A percentile compares a stretch with the other conserved stretches of the same genome.
Conservation (phyloP, 2,329 filamentous ascomycete species). For the Neonectria hederae region DNA sequence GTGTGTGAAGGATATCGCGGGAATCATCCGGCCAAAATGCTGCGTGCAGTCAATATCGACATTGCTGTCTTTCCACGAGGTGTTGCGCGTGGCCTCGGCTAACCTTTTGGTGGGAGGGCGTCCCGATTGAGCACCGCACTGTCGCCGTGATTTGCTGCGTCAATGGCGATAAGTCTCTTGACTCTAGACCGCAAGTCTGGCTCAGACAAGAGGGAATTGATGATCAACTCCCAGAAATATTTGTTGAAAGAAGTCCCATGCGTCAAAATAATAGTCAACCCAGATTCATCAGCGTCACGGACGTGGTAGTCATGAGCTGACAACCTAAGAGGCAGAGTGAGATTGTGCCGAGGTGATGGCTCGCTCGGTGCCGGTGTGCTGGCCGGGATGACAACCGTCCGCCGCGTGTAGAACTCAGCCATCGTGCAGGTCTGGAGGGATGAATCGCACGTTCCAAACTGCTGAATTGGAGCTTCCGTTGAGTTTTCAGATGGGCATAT, state of each 20-base stretch:
- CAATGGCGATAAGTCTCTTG: constrained; percentile 9
- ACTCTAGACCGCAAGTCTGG: not conserved
- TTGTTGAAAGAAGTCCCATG: constrained; percentile 17
- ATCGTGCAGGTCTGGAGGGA: not conserved
- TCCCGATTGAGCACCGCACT: constrained; percentile 8
- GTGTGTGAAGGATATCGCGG: constrained; percentile 9
- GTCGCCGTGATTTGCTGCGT: constrained; percentile 18
- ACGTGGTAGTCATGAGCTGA: constrained; percentile 9
- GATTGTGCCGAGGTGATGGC: not conserved
- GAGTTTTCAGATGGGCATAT: no score
- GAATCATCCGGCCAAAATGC: constrained; percentile 17
- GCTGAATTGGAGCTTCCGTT: no score
- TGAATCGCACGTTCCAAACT: no score
- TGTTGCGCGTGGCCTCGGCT: not conserved
- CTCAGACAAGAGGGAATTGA: not conserved
- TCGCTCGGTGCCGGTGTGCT: not conserved
- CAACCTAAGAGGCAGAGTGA: not conserved
- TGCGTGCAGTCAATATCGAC: not conserved
- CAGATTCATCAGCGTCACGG: not conserved
- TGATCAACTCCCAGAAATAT: constrained; percentile 13
- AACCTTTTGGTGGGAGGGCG: constrained; percentile 1
- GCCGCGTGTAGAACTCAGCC: not conserved
- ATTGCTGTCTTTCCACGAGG: not conserved
- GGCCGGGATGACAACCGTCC: constrained; percentile 6
- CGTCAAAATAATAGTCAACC: constrained; percentile 7